A percentile compares a stretch with the other conserved stretches of the same genome.
Evolutionary conservation across 169 alveolate genomes (phyloP).

Genomic region (Plasmodium coatneyi): DNA sequence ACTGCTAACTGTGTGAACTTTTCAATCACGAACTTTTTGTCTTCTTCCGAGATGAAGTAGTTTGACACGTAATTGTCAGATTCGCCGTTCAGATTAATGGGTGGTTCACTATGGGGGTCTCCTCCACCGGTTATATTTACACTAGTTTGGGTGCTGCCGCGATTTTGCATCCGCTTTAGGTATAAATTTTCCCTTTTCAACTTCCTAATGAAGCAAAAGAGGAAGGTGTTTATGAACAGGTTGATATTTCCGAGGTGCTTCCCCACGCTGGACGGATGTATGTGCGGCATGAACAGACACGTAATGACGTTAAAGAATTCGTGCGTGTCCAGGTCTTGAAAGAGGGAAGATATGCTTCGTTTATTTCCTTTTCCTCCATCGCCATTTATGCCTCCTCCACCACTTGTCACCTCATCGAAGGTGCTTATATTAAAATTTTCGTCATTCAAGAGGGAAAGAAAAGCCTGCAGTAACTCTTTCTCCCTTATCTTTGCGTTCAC

Average conservation of each 20-base stretch:
- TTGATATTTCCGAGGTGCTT: constrained; percentile 70
- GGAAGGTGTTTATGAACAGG: constrained; percentile 38
- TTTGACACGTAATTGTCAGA: constrained; percentile 17
- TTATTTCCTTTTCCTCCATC: not conserved
- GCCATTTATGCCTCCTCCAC: not conserved
- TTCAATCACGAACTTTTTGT: constrained; percentile 47
- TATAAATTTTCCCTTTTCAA: constrained; percentile 46
- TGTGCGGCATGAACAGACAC: constrained; percentile 70
- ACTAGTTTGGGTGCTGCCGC: not conserved
- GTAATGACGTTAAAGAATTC: constrained; percentile 50
- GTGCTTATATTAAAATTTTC: constrained; percentile 25
- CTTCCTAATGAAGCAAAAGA: constrained; percentile 62
- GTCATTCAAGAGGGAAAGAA: constrained; percentile 30
- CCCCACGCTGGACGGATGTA: constrained; percentile 67
- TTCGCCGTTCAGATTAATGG: not conserved
- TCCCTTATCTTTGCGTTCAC: not conserved
- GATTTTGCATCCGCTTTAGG: not conserved
- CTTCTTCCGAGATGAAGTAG: constrained; percentile 50
- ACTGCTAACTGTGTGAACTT: constrained; percentile 45
- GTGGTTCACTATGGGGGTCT: not conserved
- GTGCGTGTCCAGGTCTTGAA: constrained; percentile 33
- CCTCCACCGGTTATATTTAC: not conserved
- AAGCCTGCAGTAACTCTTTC: constrained; percentile 1
- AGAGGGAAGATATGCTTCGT: not conserved
- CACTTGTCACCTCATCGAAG: not conserved